Base-by-base conservation (phyloP, 768 basidiomycete genomes). In the Boletus tylopilopsis region DNA sequence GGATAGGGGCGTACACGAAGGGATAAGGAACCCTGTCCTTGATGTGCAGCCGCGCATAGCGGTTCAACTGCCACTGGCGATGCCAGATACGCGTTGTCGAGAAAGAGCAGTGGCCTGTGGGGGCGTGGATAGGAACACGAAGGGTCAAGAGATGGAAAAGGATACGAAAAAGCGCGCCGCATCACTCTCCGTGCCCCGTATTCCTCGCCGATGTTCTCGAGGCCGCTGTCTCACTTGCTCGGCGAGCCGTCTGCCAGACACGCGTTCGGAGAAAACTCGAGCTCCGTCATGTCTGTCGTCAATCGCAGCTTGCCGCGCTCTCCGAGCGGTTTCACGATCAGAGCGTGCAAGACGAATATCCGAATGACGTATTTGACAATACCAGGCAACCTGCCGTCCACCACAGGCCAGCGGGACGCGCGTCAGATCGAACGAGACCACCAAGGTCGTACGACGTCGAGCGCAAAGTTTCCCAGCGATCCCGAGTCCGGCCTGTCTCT, bases 301-400 rank as follows among this genome's bases (percentile, higher is more conserved):
- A 98, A 75, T 69, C 94, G 94, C 22, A 99, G 79, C 65, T 96
- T 97, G 13, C 94, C 94, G 50, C 80, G 79, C 72, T 99, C 96
- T 6, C 93, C 87, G 5, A 98, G 76, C 0, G 94, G 94, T 58
- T 84, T 83, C 9, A 86, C 90, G 49, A 98, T 92, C 22, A 92
- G 94, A n/a, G 89, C 85, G 60, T 99, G 94, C 32, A 97, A n/a
- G n/a, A n/a, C 12, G 13, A 97, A 99, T 3, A 82, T 87, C 55
- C 80, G 79, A 40, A 97, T 85, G 30, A 87, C 81, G 64, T 87
- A 87, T 56, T 84, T 82, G 45, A 86, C 87, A 30, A 96, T 81
- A 6, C 75, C 74, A 13, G 75, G 69, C 0, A 77, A 67, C 86
- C 88, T 90, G 51, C 49, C 6, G 24, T 27, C 12, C 36, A 32